These are phyloP conservation scores for Brassica balearica DNA, from an alignment of 441 rosid genomes.

Conservation along the genomic window DNA sequence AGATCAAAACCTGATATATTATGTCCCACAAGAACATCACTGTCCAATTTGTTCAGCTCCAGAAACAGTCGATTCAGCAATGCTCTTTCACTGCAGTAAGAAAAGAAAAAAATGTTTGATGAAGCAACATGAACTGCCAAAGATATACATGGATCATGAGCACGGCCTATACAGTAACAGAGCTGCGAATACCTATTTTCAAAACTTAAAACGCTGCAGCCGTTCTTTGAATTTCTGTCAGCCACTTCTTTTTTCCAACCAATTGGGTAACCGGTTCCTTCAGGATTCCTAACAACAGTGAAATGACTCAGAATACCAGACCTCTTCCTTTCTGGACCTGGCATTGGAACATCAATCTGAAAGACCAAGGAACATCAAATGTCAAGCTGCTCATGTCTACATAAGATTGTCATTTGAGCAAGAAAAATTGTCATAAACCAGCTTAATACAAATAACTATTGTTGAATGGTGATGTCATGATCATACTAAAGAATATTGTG, in stretches of 20 bases:
- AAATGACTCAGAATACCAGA: slow-evolving; percentile 85
- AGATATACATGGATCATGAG: slow-evolving; percentile 23
- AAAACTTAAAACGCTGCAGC: slow-evolving; percentile 71
- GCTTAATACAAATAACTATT: slow-evolving; percentile 3
- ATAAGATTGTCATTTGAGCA: slow-evolving; percentile 28
- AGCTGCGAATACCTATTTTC: slow-evolving; percentile 73
- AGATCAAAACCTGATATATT: slow-evolving; percentile 98
- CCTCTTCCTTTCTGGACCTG: slow-evolving; percentile 84
- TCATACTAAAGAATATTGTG: slow-evolving; percentile 7
- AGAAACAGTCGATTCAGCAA: slow-evolving; percentile 85
- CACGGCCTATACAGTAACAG: slow-evolving; percentile 2
- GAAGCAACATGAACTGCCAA: slow-evolving; percentile 19
- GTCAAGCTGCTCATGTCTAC: slow-evolving; percentile 33
- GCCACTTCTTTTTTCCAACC: slow-evolving; percentile 87
- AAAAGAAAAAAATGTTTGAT: slow-evolving; percentile 34
- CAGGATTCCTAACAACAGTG: slow-evolving; percentile 89
- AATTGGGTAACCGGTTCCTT: slow-evolving; percentile 91
- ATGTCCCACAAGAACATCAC: slow-evolving; percentile 97
- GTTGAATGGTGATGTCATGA: slow-evolving; percentile 15
- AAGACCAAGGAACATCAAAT: slow-evolving; percentile 45
- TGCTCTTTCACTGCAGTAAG: slow-evolving; percentile 88
- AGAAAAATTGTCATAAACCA: slow-evolving; percentile 15
- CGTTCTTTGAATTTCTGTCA: slow-evolving; percentile 81
- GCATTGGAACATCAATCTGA: slow-evolving; percentile 95
- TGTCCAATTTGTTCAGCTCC: slow-evolving; percentile 85